phyloP scores from a whole-genome alignment of 192 early-diverging fungal genomes.

The Coemansia sp. region DNA sequence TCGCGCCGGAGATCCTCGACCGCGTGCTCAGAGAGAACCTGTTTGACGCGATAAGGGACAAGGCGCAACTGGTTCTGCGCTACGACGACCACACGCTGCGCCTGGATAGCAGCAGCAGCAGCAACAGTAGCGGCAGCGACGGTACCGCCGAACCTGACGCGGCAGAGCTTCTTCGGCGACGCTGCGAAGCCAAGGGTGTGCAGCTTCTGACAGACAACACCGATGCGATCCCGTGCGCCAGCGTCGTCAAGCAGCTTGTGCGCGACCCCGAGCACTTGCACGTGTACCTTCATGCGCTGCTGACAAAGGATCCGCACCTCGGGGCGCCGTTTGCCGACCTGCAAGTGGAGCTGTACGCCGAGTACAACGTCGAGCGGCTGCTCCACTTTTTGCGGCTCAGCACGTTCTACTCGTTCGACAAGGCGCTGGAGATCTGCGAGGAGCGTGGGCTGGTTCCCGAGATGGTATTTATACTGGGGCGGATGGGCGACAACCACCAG shows the following conservation, averaged over 20 bases:
- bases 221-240: conserved; percentile 70
- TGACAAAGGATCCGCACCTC: conserved; percentile 55
- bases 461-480: conserved; percentile 96
- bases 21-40: conserved; percentile 76
- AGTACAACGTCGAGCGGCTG: conserved; percentile 74
- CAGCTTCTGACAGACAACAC: conserved; percentile 81
- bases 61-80: conserved; percentile 77
- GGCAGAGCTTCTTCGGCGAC: conserved; percentile 30
- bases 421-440: conserved; percentile 75
- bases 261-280: conserved; percentile 65
- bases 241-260: conserved; percentile 73
- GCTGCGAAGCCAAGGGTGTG: conserved; percentile 63
- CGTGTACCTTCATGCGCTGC: conserved; percentile 92
- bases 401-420: conserved; percentile 74
- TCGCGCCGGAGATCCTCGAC: conserved; percentile 70
- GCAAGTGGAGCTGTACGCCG: conserved; percentile 90
- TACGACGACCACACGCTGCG: conserved; percentile 67
- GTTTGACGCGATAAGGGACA: conserved; percentile 75
- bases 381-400: conserved; percentile 83
- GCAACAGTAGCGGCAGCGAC: too few relatives aligned
- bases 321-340: conserved; percentile 72
- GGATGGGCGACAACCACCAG: conserved; percentile 94
- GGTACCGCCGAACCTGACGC: background rate
- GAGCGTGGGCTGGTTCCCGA: conserved; percentile 87
- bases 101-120: conserved; percentile 6